Evolutionary conservation across 176 grass and related monocot species (phyloP).

Genomic region (Puya raimondii): DNA sequence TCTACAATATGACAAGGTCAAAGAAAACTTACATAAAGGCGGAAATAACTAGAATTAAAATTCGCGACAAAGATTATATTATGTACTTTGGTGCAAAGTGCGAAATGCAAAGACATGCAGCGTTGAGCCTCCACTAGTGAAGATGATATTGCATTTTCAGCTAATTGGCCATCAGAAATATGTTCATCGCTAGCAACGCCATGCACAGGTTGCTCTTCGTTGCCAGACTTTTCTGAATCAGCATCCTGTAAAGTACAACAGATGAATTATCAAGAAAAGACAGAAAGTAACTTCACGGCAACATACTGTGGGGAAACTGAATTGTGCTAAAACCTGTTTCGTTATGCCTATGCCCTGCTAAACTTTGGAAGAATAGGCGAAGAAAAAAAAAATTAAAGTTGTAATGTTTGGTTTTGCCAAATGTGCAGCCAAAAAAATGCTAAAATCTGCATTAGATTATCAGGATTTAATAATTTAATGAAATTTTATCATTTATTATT

Average conservation of each 20-base stretch:
- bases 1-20: constrained; percentile 37
- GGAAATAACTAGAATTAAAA: not conserved
- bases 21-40: not conserved
- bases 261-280: constrained; percentile 13
- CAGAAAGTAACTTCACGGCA: constrained; percentile 10
- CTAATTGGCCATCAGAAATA: constrained; percentile 5
- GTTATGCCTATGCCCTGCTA: too few species aligned
- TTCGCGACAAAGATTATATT: constrained; percentile 14
- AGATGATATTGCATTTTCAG: constrained; percentile 22
- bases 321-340: not conserved
- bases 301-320: not conserved
- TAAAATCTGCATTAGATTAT: too few species aligned
- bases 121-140: constrained; percentile 47
- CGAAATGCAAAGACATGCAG: constrained; percentile 91
- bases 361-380: too few species aligned
- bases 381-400: too few species aligned
- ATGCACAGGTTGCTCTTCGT: too few species aligned
- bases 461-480: too few species aligned
- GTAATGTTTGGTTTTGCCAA: too few species aligned
- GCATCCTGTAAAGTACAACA: constrained; percentile 42
- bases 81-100: constrained; percentile 87
- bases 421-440: too few species aligned
- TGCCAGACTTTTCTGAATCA: constrained; percentile 32
- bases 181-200: not conserved
- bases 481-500: too few species aligned